These are phyloP conservation scores for Babesia bovis DNA, from an alignment of 169 alveolate species.

Conservation along the genomic window DNA sequence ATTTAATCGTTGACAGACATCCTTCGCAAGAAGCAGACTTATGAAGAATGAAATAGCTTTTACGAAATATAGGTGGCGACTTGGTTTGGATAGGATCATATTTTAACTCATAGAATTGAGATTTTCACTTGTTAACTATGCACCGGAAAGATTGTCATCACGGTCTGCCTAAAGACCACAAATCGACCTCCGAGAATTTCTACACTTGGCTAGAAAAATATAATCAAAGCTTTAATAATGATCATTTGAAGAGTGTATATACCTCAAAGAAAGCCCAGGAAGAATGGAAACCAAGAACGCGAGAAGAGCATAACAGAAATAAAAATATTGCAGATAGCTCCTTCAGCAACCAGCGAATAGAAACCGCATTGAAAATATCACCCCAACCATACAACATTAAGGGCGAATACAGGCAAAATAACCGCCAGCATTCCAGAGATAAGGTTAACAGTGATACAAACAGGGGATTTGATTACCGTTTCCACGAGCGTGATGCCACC, in stretches of 20 bases:
- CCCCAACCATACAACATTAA: background rate
- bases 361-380: background rate
- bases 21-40: too few relatives aligned
- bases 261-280: background rate
- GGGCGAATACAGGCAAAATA: background rate
- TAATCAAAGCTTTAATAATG: background rate
- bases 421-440: background rate
- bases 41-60: too few relatives aligned
- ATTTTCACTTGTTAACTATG: constrained; percentile 1
- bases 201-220: background rate
- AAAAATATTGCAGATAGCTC: background rate
- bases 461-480: background rate
- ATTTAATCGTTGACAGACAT: too few relatives aligned
- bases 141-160: background rate
- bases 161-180: background rate
- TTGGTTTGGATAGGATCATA: too few relatives aligned
- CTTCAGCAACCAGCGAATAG: background rate
- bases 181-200: background rate
- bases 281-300: background rate
- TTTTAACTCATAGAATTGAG: too few relatives aligned
- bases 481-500: constrained; percentile 1
- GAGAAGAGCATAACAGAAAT: background rate
- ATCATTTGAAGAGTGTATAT: background rate
- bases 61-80: too few relatives aligned
- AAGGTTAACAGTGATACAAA: background rate